Evolutionary conservation across 306 rosid genomes (phyloP).

Genomic region (Elaeagnus macrophylla): DNA sequence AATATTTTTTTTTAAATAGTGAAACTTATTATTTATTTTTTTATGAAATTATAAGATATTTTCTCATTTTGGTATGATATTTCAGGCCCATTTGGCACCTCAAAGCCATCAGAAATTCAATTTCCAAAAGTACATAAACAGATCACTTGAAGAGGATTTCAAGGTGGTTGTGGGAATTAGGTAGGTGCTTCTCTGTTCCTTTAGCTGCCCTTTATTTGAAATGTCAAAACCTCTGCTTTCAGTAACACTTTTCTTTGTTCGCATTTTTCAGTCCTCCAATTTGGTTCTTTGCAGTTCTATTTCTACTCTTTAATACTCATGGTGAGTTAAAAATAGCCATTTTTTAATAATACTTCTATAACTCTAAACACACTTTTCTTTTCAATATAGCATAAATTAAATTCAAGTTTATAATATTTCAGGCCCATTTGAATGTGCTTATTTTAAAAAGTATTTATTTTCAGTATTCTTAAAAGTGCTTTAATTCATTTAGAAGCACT

Average conservation of each 20-base stretch:
- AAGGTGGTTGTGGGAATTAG: constrained; percentile 79
- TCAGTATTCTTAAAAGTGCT: no score
- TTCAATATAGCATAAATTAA: neutral
- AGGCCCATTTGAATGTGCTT: no score
- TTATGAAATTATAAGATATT: no score
- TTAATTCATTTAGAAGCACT: no score
- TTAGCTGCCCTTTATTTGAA: neutral
- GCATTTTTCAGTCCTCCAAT: constrained; percentile 21
- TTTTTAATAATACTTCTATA: neutral
- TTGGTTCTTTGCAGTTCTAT: constrained; percentile 21
- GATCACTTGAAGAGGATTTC: constrained; percentile 81
- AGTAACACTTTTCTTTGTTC: neutral
- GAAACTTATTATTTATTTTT: no score
- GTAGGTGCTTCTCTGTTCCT: constrained; percentile 21
- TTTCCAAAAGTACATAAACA: constrained; percentile 63
- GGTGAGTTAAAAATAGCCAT: constrained; percentile 2
- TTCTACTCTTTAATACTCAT: constrained; percentile 18
- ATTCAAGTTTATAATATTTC: no score
- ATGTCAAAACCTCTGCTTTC: neutral
- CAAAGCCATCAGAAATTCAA: constrained; percentile 50
- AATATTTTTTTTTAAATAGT: no score
- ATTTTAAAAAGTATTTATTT: no score
- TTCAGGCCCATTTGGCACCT: constrained; percentile 86
- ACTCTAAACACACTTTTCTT: neutral
- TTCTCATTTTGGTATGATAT: neutral